Evolutionary conservation across 495 filamentous ascomycete genomes (phyloP), one percentile per base, ranked within the genome.

Genomic region (Penicillium roqueforti): DNA sequence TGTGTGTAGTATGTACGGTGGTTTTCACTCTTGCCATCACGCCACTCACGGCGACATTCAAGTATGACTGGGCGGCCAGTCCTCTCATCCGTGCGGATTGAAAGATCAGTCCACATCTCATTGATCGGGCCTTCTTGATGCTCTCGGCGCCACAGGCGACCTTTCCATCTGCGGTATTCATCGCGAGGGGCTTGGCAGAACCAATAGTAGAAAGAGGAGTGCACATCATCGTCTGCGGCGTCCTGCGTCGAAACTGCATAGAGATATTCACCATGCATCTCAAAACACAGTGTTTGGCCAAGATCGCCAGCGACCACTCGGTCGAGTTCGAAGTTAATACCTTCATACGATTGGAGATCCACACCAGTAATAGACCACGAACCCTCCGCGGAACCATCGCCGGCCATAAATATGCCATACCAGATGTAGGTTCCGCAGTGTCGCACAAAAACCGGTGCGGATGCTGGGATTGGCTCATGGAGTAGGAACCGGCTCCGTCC

Each of bases 61-160:
- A 88, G 62, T 40, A 89, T 87, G 40, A 79, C 74, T 14, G 87
- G 69, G 42, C 77, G 63, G 0, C 80, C 79, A 1, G 80, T 83
- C 9, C 63, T 58, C 56, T 92, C 86, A 51, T 91, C 84, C 41
- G 71, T 74, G 20, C 83, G 77, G 1, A 91, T 68, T 2, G 77
- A 80, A 5, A 92, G 70, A 51, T 84, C 81, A 0, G 82, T 85
- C 87, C 87, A 92, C 16, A 84, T 77, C 60, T 92, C 86, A 58
- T 91, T 85, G 51, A 92, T 84, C 3, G 87, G 85, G 0, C 88
- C 88, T 60, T 91, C 88, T 9, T 67, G 69, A 54, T 90, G 85
- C 49, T 85, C 71, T 40, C 88, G 80, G 28, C 88, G 74, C 81
- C 83, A 92, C 39, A 85, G 75, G 7, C 68, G 65, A 20, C 70